Conservation (phyloP, 495 filamentous ascomycete genomes). For the Umbilicaria muhlenbergii region DNA sequence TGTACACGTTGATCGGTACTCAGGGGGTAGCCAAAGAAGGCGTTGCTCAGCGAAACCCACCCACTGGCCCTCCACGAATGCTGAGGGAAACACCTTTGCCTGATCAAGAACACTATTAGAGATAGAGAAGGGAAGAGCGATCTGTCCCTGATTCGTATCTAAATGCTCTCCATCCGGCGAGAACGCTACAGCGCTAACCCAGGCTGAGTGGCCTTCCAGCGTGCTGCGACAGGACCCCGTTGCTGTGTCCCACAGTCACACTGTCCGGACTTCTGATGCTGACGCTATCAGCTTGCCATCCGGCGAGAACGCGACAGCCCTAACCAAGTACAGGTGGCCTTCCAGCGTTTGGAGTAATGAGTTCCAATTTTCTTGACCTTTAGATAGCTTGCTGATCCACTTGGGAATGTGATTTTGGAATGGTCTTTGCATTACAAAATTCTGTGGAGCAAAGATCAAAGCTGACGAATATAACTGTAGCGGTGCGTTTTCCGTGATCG, state of each 20-base stretch:
- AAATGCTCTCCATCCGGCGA: too few species aligned
- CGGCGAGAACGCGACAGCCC: conserved; percentile 10
- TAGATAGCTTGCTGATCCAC: conserved; percentile 4
- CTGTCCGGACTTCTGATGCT: conserved; percentile 15
- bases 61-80: too few species aligned
- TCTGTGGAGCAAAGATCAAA: conserved; percentile 1
- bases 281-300: conserved; percentile 13
- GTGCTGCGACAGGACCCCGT: conserved; percentile 7
- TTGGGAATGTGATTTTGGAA: neutral
- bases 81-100: too few species aligned
- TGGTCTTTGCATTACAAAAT: neutral
- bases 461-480: conserved; percentile 2
- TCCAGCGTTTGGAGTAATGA: conserved; percentile 8
- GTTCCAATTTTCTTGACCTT: conserved; percentile 3
- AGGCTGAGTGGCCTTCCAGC: too few species aligned
- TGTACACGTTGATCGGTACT: too few species aligned
- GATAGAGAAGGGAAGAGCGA: too few species aligned
- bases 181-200: too few species aligned
- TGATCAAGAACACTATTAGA: too few species aligned
- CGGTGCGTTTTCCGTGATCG: conserved; percentile 12
- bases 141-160: too few species aligned
- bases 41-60: too few species aligned
- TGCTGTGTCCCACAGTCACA: conserved; percentile 23
- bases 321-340: conserved; percentile 1
- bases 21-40: too few species aligned